Evolutionary conservation across 352 stramenopile genomes (phyloP), one percentile per base, ranked within the genome.

Genomic region (Plasmopara muralis): DNA sequence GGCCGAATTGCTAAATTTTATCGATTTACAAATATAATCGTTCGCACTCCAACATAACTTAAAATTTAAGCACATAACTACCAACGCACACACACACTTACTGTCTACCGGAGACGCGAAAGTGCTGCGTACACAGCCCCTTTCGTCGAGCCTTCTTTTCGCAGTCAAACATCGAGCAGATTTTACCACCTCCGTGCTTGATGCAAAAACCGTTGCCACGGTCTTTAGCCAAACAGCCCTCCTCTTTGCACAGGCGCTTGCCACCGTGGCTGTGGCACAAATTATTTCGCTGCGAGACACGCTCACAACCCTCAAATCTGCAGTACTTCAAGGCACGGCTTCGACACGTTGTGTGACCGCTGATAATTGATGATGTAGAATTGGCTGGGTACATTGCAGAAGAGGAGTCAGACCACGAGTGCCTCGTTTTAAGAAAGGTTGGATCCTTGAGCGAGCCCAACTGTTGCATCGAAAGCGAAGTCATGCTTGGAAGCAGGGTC

Each of bases 261-360:
- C 81, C 81, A 34, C 81, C 81, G 58, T 92, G 81, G 53, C 76
- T 85, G 64, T 92, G 78, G 46, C 81, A 91, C 28, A 89, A 54
- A 49, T 87, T 87, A 70, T 91, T 91, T 45, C 81, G 77, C 62
- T 91, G 81, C 14, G 78, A 89, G 28, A 89, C 81, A 18, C 81
- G 81, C 57, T 87, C 68, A 42, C 81, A 91, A 29, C 70, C 76
- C 14, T 91, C 81, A 9, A 91, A 78, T 68, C 83, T 89, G 69
- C 81, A 91, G 63, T 88, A 91, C 64, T 91, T 91, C 53, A 78
- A 91, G n/a, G 79, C 74, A n/a, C 81, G 74, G 57, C 71, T 87
- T 20, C 80, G 71, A 56, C 81, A 63, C 4, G 61, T 61, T 5
- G 28, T 9, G 18, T 58, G 55, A 6, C 52, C 43, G 34, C 31